Conservation (phyloP, 2,329 filamentous ascomycete genomes). For the Mycosphaerella arachidis region DNA sequence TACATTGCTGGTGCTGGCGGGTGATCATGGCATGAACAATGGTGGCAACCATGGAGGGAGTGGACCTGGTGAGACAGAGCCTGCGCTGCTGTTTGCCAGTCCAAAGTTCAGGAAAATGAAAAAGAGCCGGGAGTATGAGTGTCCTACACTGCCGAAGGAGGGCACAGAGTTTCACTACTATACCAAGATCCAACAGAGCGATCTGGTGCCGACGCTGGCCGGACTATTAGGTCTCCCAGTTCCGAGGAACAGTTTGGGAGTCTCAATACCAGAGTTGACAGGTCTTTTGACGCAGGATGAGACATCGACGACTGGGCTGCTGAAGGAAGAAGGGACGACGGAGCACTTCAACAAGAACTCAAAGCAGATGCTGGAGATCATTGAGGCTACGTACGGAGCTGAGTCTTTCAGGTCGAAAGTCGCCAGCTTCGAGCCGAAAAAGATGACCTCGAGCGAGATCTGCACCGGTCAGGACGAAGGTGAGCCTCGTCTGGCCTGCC, state of each 20-base stretch:
- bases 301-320: not conserved
- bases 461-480: conserved; percentile 19
- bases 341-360: conserved; percentile 74
- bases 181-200: conserved; percentile 81
- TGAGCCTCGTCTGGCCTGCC: conserved; percentile 22
- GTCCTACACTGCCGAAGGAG: conserved; percentile 56
- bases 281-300: conserved; percentile 58
- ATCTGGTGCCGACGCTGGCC: conserved; percentile 84
- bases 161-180: conserved; percentile 75
- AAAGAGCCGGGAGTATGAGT: conserved; percentile 21
- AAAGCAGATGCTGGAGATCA: conserved; percentile 70
- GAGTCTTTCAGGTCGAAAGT: conserved; percentile 17
- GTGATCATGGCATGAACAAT: conserved; percentile 99
- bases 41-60: conserved; percentile 95
- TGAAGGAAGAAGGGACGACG: conserved; percentile 35
- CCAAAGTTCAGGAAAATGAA: conserved; percentile 24
- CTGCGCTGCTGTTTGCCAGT: conserved; percentile 71
- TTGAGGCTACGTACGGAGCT: conserved; percentile 64
- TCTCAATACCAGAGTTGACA: conserved; percentile 75
- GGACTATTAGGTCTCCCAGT: conserved; percentile 82
- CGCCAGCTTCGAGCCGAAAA: not conserved
- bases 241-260: conserved; percentile 83
- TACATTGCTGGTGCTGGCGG: conserved; percentile 78
- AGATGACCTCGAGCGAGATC: conserved; percentile 3
- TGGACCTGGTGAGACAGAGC: conserved; percentile 87